Percentiles rank a stretch among this genome's conserved stretches.
Conservation (phyloP, 208 protist species). For the Trypanosoma mega region DNA sequence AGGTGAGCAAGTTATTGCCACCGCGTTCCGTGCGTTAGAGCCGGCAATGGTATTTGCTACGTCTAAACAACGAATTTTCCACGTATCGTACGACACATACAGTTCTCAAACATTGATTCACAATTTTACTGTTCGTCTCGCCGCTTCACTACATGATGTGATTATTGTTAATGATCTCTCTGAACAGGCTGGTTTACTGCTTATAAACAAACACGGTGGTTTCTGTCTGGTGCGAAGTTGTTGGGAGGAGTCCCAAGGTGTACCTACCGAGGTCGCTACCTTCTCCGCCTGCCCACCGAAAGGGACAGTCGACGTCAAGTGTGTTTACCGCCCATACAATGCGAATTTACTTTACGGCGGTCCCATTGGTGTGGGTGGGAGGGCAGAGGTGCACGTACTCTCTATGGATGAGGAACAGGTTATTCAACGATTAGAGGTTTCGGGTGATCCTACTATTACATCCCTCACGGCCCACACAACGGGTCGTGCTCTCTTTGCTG, state of each 20-base stretch:
- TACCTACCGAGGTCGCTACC: slow-evolving; percentile 63
- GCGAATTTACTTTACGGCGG: slow-evolving; percentile 83
- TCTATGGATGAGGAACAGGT: slow-evolving; percentile 85
- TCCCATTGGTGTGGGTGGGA: slow-evolving; percentile 59
- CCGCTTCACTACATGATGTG: slow-evolving; percentile 64
- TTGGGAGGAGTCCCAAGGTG: slow-evolving; percentile 40
- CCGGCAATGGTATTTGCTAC: slow-evolving; percentile 74
- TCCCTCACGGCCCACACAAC: slow-evolving; percentile 68
- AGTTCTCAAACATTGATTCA: slow-evolving; percentile 54
- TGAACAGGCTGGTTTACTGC: slow-evolving; percentile 74
- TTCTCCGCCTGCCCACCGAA: slow-evolving; percentile 76
- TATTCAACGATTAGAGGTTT: slow-evolving; percentile 65
- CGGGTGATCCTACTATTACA: slow-evolving; percentile 67
- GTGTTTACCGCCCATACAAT: slow-evolving; percentile 64
- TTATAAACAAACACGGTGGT: slow-evolving; percentile 73
- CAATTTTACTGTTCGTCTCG: slow-evolving; percentile 57
- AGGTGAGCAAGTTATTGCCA: slow-evolving; percentile 62
- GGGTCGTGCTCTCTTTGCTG: slow-evolving; percentile 67
- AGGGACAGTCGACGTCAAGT: slow-evolving; percentile 69
- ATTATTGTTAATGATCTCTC: slow-evolving; percentile 85
- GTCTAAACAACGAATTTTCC: slow-evolving; percentile 60
- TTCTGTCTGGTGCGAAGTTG: slow-evolving; percentile 76
- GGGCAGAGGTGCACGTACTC: slow-evolving; percentile 72
- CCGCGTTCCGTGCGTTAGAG: slow-evolving; percentile 70
- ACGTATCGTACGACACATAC: slow-evolving; percentile 82